Evolutionary conservation across 2,329 filamentous ascomycete species (phyloP).

Genomic region (Ceratocystis harringtonii): DNA sequence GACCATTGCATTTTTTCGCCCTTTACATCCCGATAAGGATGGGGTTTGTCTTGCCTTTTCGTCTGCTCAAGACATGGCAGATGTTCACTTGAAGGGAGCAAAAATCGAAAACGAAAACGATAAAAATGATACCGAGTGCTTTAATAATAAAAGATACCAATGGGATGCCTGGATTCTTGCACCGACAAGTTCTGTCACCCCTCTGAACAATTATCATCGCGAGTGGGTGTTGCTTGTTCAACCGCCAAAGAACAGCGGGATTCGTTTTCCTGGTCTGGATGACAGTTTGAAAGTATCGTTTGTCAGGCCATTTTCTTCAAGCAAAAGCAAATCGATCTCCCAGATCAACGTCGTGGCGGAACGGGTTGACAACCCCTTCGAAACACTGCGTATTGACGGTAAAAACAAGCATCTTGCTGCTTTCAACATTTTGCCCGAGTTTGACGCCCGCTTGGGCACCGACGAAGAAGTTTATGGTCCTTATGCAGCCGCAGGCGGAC

Average conservation of each 20-base stretch:
- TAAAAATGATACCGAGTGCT: not conserved
- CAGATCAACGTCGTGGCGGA: not conserved
- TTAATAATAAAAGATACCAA: constrained; percentile 8
- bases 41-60: constrained; percentile 7
- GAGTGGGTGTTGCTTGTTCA: constrained; percentile 16
- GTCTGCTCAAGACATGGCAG: constrained; percentile 11
- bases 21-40: constrained; percentile 4
- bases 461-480: constrained; percentile 2
- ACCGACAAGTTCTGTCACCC: not conserved
- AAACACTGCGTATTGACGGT: not conserved
- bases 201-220: constrained; percentile 4
- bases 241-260: not conserved
- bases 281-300: constrained; percentile 7
- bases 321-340: not conserved
- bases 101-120: constrained; percentile 17
- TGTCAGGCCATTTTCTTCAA: not conserved
- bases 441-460: not conserved
- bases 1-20: not conserved
- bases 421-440: constrained; percentile 11
- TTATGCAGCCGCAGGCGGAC: not conserved
- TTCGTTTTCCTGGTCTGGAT: constrained; percentile 14
- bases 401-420: constrained; percentile 2
- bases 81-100: constrained; percentile 9
- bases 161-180: constrained; percentile 16
- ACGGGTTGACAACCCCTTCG: constrained; percentile 16